phyloP scores from a whole-genome alignment of 345 rosid genomes.

The Rhizophora apiculata region DNA sequence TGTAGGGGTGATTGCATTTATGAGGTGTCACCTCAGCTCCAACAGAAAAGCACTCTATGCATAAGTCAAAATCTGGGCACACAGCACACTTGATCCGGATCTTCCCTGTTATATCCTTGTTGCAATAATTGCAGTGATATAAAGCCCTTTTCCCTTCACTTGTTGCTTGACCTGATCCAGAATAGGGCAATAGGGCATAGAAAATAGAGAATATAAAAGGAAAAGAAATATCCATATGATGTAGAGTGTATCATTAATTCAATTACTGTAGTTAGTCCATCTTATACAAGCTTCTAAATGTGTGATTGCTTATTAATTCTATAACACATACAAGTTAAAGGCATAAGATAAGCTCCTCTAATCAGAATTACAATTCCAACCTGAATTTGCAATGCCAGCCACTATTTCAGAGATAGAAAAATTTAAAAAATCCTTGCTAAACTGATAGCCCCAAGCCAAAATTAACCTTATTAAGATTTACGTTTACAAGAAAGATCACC shows the following conservation, averaged over 20 bases:
- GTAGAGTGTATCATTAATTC: background rate
- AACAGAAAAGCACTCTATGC: slow-evolving; percentile 90
- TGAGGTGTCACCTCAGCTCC: slow-evolving; percentile 94
- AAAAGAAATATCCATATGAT: background rate
- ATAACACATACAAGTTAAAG: background rate
- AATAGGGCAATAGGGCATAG: slow-evolving; percentile 13
- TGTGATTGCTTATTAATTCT: background rate
- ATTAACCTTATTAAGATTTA: background rate
- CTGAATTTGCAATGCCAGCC: background rate
- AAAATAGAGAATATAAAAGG: background rate
- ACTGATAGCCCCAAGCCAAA: background rate
- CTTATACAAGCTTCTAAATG: background rate
- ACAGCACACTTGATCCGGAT: slow-evolving; percentile 87
- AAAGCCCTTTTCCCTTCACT: slow-evolving; percentile 49
- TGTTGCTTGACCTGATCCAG: slow-evolving; percentile 39
- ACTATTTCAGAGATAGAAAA: background rate
- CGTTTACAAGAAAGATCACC: slow-evolving; percentile 34
- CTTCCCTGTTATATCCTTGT: slow-evolving; percentile 84
- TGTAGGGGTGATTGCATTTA: slow-evolving; percentile 74
- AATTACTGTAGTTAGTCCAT: background rate
- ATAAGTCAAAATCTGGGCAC: slow-evolving; percentile 96
- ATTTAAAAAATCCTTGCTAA: background rate
- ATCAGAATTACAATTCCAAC: background rate
- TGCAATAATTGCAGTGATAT: slow-evolving; percentile 88
- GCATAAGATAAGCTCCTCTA: background rate